Base-by-base conservation (phyloP, 495 filamentous ascomycete species). In the Penicillium crystallinum region DNA sequence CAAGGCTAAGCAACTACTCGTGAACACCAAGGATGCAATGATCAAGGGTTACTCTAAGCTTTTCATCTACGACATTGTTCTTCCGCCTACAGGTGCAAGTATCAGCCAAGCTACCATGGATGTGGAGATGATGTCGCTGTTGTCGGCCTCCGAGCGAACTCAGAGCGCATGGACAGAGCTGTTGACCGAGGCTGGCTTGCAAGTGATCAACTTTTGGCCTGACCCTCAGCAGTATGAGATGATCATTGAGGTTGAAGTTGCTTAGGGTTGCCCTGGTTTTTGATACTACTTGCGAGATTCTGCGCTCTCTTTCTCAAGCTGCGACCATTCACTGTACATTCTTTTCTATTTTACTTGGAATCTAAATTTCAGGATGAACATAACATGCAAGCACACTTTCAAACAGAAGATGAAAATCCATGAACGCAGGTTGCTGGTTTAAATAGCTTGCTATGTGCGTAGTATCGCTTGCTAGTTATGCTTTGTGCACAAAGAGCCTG, bases 21-120 rank as follows among this genome's bases (percentile, higher is more conserved):
- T 34, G 8, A 57, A 62, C 14, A 59, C 62, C 18, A 58, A 44
- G 21, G 46, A 62, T 15, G 66, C 67, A 10, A 74, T 77, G 70
- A 52, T 59, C 15, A 70, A 69, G n/a, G 75, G 69, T 0, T 79
- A 77, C 54, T 78, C 73, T 0, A 73, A 67, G 49, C 51, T 79
- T 0, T 62, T 79, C 1, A 55, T 79, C 25, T 68, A 78, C 33
- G 75, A 66, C 21, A 68, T 51, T 52, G 69, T 80, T 5, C 58
- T 80, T 15, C 73, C 73, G 4, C 50, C 62, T 0, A 64, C 46
- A 3, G 55, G 55, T 11, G 62, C 55, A 4, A 67, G 64, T 33
- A 62, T 61, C n/a, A 58, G 50, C 33, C 59, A 65, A 27, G 51
- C 57, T 1, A 65, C 61, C 0, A 62, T 71, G 47, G 73, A 77